Conservation (phyloP, 2,329 filamentous ascomycete species). For the Calonectria montana region DNA sequence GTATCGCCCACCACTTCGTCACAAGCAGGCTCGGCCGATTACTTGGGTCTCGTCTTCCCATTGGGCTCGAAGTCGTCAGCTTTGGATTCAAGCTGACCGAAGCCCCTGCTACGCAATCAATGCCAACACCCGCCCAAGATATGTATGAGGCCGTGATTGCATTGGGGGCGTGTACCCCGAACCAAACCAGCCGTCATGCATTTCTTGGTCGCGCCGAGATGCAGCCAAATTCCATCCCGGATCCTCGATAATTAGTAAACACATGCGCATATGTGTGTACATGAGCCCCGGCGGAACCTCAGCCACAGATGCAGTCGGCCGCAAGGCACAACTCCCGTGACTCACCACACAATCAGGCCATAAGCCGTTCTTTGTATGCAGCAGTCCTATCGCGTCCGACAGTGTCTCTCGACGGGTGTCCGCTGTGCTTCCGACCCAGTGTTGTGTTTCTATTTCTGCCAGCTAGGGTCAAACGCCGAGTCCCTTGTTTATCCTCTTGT, state of each 20-base stretch:
- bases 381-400: conserved; percentile 30
- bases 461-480: conserved; percentile 6
- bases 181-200: conserved; percentile 16
- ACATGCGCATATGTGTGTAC: conserved; percentile 26
- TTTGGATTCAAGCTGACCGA: conserved; percentile 4
- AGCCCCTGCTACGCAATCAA: conserved; percentile 10
- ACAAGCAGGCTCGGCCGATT: conserved; percentile 19
- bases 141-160: conserved; percentile 31
- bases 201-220: conserved; percentile 1
- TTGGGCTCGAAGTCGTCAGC: conserved; percentile 18
- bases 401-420: background rate
- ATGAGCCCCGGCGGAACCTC: conserved; percentile 32
- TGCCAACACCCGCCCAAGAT: conserved; percentile 30
- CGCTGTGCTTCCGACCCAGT: background rate
- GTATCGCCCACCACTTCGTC: conserved; percentile 22
- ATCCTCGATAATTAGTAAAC: conserved; percentile 5
- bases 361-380: conserved; percentile 33
- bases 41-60: conserved; percentile 3
- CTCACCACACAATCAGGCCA: conserved; percentile 24
- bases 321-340: conserved; percentile 36
- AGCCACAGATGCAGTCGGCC: conserved; percentile 17
- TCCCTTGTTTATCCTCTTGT: background rate
- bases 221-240: conserved; percentile 15
- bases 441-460: conserved; percentile 17
- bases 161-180: conserved; percentile 25